These are phyloP conservation scores for Jatropha multifida DNA, from an alignment of 441 rosid species.

Conservation along the genomic window DNA sequence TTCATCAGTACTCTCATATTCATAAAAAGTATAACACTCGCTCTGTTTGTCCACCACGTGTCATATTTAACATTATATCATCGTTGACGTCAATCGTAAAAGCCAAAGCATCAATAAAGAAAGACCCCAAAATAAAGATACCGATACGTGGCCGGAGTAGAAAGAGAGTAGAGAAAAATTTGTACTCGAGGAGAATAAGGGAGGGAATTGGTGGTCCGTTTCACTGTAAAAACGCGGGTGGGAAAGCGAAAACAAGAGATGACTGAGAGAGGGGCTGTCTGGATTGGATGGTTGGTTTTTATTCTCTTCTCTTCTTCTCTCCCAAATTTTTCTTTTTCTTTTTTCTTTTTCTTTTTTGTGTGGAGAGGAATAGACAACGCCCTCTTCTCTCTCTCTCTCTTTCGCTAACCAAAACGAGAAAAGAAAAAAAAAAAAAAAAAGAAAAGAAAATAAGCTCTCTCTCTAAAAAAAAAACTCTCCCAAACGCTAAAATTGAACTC, in stretches of 20 bases:
- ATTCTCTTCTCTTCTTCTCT: constrained; percentile 1
- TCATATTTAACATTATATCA: neutral
- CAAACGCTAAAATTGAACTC: neutral
- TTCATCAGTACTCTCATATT: neutral
- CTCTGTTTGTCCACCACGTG: neutral
- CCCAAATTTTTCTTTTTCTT: no score
- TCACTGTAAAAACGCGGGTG: constrained; percentile 9
- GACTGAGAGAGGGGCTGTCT: constrained; percentile 15
- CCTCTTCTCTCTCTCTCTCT: neutral
- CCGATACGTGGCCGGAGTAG: neutral
- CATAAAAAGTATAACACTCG: neutral
- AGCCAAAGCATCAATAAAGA: neutral
- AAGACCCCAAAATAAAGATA: neutral
- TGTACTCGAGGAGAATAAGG: neutral
- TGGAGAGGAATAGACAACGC: constrained; percentile 23
- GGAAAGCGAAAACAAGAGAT: neutral
- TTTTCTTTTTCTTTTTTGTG: neutral
- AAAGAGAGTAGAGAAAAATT: neutral
- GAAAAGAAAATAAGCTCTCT: neutral
- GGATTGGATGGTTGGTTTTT: constrained; percentile 24
- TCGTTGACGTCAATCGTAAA: neutral
- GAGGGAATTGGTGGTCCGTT: neutral
- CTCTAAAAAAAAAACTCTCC: neutral
- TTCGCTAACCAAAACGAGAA: constrained; percentile 2
- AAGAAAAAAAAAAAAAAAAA: neutral